phyloP scores from a whole-genome alignment of 805 yeast species.

The Henningerozyma blattae region DNA sequence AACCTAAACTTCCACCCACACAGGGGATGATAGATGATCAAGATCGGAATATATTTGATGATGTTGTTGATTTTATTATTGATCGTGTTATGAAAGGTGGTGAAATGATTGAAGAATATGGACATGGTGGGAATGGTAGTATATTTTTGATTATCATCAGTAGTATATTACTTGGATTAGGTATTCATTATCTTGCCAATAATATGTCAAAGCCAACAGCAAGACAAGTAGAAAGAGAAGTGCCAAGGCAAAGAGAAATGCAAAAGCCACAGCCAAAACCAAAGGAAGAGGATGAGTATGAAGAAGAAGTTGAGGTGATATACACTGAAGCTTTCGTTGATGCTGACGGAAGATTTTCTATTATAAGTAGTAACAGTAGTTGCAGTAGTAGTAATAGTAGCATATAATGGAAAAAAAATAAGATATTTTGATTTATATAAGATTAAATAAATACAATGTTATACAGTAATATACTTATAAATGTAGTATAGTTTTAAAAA shows the following conservation, averaged over 20 bases:
- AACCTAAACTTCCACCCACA: conserved; percentile 1
- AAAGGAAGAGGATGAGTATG: not conserved
- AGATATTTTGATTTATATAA: not conserved
- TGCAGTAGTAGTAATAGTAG: too few species aligned
- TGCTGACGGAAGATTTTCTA: not conserved
- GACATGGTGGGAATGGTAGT: not conserved
- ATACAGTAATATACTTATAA: conserved; percentile 20
- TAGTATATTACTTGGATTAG: too few species aligned
- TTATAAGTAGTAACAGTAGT: not conserved
- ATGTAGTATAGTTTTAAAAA: too few species aligned
- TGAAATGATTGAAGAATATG: not conserved
- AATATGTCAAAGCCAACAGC: too few species aligned
- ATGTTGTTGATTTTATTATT: conserved; percentile 1
- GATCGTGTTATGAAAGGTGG: not conserved
- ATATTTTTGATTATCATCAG: not conserved
- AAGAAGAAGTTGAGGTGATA: not conserved
- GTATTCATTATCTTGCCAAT: too few species aligned
- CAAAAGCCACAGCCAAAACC: too few species aligned
- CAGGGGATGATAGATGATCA: not conserved
- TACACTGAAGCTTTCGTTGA: not conserved
- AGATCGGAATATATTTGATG: conserved; percentile 2
- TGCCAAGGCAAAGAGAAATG: too few species aligned
- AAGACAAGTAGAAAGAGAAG: too few species aligned
- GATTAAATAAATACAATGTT: not conserved
- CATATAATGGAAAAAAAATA: not conserved